Evolutionary conservation across 2,329 filamentous ascomycete genomes (phyloP), one percentile per base, ranked within the genome.

Genomic region (Fusarium subglutinans): DNA sequence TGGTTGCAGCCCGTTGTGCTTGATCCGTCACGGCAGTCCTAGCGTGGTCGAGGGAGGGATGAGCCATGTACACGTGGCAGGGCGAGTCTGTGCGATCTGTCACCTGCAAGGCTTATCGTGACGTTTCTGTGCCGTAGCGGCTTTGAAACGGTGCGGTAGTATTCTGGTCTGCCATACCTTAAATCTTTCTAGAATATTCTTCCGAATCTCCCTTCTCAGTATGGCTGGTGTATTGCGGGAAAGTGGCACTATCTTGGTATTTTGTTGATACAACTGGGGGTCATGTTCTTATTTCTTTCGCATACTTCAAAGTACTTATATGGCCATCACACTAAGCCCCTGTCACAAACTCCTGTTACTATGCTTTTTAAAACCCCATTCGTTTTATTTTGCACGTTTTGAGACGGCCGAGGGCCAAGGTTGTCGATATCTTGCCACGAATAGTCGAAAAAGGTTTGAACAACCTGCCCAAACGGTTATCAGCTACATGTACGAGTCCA

Each of bases 141-240:
- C 9, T 22, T 28, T 28, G 3, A 5, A 13, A 38, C 35, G 17
- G 35, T 38, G 35, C 5, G 2, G 22, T 22, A 0, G 5, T 7
- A 14, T 11, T 0, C 1, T 35, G 2, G 5, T 38, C 13, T 53
- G 9, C 9, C 3, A 37, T 9, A 12, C 14, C 8, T 28, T 0
- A 9, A 0, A 2, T 17, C 3, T 11, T 54, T 54, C 24, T 54
- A 22, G 50, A 54, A 54, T 5, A 0, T 26, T 54, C 33, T 17
- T 22, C 8, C 3, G 5, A 2, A 1, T 17, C 6, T 22, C n/a
- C 33, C 10, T 12, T 26, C 13, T 38, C 7, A 7, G 24, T 26
- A 28, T 15, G 7, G 12, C 7, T 6, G 24, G 24, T 1, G 1
- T 38, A 8, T 13, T 12, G 3, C 17, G 18, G 10, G 12, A 26